phyloP scores from a whole-genome alignment of 768 basidiomycete species.

The Boletus vermiculosoides region DNA sequence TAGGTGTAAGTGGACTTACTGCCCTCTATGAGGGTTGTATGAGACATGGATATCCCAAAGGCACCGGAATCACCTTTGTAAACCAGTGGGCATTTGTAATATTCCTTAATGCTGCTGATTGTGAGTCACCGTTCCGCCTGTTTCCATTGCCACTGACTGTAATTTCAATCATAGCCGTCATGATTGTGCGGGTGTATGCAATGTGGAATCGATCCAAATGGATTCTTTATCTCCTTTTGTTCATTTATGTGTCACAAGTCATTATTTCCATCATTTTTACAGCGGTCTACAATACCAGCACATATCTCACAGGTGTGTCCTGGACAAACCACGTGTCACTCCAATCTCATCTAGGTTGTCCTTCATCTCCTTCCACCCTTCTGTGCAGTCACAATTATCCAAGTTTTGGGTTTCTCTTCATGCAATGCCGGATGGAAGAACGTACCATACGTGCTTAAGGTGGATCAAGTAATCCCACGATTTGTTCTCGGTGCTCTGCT shows the following conservation, averaged over 20 bases:
- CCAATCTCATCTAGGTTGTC: too few species aligned
- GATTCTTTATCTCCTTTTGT: not conserved
- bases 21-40: too few species aligned
- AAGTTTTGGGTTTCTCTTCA: too few species aligned
- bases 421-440: too few species aligned
- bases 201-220: not conserved
- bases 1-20: conserved; percentile 4
- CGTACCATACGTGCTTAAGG: too few species aligned
- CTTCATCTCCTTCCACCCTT: too few species aligned
- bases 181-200: not conserved
- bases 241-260: not conserved
- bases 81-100: not conserved
- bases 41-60: not conserved
- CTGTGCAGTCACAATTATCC: too few species aligned
- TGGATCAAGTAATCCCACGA: too few species aligned
- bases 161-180: not conserved
- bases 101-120: conserved; percentile 1
- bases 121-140: not conserved
- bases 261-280: not conserved
- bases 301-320: too few species aligned
- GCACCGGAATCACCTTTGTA: not conserved
- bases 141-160: not conserved
- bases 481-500: too few species aligned
- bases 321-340: too few species aligned
- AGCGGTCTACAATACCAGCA: too few species aligned